Percentiles rank a stretch among this genome's conserved stretches.
Conservation (phyloP, 2,329 filamentous ascomycete species). For the Colletotrichum sp. region DNA sequence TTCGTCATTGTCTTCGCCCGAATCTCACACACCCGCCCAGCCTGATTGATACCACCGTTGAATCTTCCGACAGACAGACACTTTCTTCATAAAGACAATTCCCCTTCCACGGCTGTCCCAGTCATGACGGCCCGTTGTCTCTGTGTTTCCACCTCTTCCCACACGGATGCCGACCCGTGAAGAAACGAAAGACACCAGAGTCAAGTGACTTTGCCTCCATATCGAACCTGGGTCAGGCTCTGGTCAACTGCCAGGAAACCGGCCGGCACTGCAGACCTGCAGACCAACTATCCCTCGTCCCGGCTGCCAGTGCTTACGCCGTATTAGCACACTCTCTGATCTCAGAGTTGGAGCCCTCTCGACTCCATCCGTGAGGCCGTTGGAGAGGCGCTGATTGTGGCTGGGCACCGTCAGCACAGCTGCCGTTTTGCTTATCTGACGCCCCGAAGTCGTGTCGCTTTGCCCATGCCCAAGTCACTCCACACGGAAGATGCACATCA, state of each 20-base stretch:
- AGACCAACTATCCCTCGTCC: background rate
- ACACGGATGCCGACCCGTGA: background rate
- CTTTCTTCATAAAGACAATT: background rate
- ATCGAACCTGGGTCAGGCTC: background rate
- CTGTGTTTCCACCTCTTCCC: background rate
- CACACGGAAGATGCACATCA: background rate
- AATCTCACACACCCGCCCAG: background rate
- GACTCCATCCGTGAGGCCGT: background rate
- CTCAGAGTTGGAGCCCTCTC: background rate
- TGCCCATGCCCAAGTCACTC: background rate
- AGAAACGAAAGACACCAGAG: background rate
- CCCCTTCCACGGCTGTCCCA: background rate
- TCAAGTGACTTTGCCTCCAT: slow-evolving; percentile 12
- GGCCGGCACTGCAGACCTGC: background rate
- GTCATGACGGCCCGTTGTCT: slow-evolving; percentile 12
- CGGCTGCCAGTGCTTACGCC: background rate
- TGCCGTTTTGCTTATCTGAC: background rate
- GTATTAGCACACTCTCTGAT: background rate
- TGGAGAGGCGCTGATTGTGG: slow-evolving; percentile 13
- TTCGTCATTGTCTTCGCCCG: background rate
- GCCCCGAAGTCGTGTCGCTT: background rate
- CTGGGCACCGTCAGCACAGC: background rate
- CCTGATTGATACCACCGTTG: background rate
- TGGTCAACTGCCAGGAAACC: background rate
- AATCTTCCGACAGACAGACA: background rate